Evolutionary conservation across 129 eudicot species (phyloP).

Genomic region (Mikania micrantha): DNA sequence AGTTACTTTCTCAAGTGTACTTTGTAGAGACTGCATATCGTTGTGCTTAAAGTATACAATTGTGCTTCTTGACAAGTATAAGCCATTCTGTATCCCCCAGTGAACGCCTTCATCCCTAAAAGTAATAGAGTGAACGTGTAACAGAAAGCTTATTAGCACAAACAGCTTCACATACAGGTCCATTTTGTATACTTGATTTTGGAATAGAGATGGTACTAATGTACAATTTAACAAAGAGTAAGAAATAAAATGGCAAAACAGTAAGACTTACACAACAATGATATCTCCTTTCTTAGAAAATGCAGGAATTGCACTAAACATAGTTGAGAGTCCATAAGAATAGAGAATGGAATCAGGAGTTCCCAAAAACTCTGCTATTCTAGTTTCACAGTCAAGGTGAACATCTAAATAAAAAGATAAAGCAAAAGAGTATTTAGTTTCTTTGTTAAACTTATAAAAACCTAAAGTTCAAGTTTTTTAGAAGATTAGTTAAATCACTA

Average conservation of each 20-base stretch:
- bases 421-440: too few species aligned
- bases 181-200: too few species aligned
- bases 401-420: conserved; percentile 47
- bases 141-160: not conserved
- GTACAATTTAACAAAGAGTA: too few species aligned
- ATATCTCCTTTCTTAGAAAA: conserved; percentile 93
- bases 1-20: conserved; percentile 67
- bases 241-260: too few species aligned
- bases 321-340: conserved; percentile 43
- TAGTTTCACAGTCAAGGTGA: conserved; percentile 85
- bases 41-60: conserved; percentile 89
- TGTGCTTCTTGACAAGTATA: conserved; percentile 79
- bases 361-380: conserved; percentile 68
- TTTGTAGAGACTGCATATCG: conserved; percentile 63
- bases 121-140: too few species aligned
- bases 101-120: conserved; percentile 97
- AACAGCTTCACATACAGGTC: too few species aligned
- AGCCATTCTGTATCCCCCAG: conserved; percentile 97
- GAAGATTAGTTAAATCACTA: too few species aligned
- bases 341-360: conserved; percentile 60
- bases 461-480: too few species aligned
- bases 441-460: too few species aligned
- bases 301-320: conserved; percentile 97
- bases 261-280: conserved; percentile 79
- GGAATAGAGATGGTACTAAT: too few species aligned